These are phyloP conservation scores for Boletus hoseneyae DNA, from an alignment of 1,284 basidiomycete species.

Conservation along the genomic window DNA sequence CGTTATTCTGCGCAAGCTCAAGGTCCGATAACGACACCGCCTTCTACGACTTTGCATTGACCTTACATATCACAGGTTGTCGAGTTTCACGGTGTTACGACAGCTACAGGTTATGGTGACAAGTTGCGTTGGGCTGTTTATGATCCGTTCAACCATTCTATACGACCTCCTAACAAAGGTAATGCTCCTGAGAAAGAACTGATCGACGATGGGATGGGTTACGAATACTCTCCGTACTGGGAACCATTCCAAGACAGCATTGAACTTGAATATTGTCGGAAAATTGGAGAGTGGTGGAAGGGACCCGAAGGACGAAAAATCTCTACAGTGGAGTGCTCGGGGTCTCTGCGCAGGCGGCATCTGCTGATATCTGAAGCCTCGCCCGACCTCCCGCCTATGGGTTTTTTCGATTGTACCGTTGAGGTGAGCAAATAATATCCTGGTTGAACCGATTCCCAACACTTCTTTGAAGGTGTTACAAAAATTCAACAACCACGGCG, in stretches of 20 bases:
- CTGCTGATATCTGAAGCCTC: slow-evolving; percentile 49
- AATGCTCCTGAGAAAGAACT: slow-evolving; percentile 25
- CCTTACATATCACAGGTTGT: slow-evolving; percentile 28
- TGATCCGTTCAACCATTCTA: slow-evolving; percentile 19
- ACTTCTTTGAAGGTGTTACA: slow-evolving; percentile 43
- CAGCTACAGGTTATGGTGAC: slow-evolving; percentile 42
- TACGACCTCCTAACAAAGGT: slow-evolving; percentile 24
- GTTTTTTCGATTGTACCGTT: slow-evolving; percentile 66
- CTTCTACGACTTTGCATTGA: slow-evolving; percentile 2
- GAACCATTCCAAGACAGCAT: slow-evolving; percentile 20
- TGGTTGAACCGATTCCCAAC: background rate
- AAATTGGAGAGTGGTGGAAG: slow-evolving; percentile 55
- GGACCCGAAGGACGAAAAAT: slow-evolving; percentile 18
- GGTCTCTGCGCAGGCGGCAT: slow-evolving; percentile 36
- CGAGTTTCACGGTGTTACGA: slow-evolving; percentile 27
- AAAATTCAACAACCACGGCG: slow-evolving; percentile 36
- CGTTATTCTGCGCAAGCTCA: slow-evolving; percentile 31
- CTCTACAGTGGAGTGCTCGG: slow-evolving; percentile 15
- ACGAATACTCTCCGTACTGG: slow-evolving; percentile 36
- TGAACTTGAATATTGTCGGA: slow-evolving; percentile 37
- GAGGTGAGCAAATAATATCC: slow-evolving; percentile 43
- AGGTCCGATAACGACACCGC: slow-evolving; percentile 16
- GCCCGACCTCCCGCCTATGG: slow-evolving; percentile 42
- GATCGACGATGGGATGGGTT: slow-evolving; percentile 27
- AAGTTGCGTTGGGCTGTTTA: slow-evolving; percentile 36